Evolutionary conservation across 2,329 filamentous ascomycete genomes (phyloP), one percentile per base, ranked within the genome.

Genomic region (Alternaria sp.): DNA sequence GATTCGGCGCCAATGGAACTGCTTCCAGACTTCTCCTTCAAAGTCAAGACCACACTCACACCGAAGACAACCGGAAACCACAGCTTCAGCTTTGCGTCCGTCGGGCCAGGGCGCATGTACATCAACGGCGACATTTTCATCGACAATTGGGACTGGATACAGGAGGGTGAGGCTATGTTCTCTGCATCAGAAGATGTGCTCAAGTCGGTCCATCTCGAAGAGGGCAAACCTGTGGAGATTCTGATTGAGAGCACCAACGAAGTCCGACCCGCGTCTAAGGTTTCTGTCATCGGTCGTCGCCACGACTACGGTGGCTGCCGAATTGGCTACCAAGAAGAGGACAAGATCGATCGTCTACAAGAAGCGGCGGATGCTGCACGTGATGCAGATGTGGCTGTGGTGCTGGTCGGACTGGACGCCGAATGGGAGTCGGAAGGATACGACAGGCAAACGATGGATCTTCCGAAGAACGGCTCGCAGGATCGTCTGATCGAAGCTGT

Each of bases 351-450:
- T 53, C 85, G 79, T 8, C 62, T 80, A 3, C 71, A 78, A 58
- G 79, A 89, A 63, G 91, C 92, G 1, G 90, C 91, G 1, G 83
- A 86, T 26, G 83, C 91, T 7, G 93, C 93, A 28, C 86, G 85
- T 74, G 84, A 87, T 45, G 89, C 90, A 2, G 91, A 95, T 60
- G 90, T 94, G 73, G 92, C 94, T 51, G 85, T 96, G 65, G 83
- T 96, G 57, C 91, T 92, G 73, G 90, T 89, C 2, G 93, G 93
- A 2, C 85, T 96, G 51, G 94, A 93, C 73, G 87, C 87, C 6
- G 90, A 93, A 75, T 93, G 90, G 90, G 90, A 93, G 73, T 91
- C 89, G 2, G 90, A 92, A 73, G 90, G 90, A 23, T 84, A 87
- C 43, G 89, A 91, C 73, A 84, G 89, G 46, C 83, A 86, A 66